Evolutionary conservation across 169 alveolate species (phyloP).

Genomic region (Plasmodium ovale): DNA sequence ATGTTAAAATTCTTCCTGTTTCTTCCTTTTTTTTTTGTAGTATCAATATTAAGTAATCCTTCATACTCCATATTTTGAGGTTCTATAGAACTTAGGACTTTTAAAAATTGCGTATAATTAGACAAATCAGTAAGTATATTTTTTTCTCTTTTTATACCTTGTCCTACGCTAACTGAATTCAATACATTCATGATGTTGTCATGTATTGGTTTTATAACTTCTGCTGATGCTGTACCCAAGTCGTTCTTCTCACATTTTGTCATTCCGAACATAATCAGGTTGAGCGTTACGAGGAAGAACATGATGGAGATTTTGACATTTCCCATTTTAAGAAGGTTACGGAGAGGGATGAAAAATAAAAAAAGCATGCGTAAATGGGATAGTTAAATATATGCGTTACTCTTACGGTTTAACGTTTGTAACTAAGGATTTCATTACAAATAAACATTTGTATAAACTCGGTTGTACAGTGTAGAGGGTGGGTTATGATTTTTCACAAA

Average conservation of each 20-base stretch:
- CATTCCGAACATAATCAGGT: neutral
- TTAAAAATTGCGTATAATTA: slow-evolving; percentile 35
- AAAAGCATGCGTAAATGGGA: neutral
- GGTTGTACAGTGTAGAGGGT: no score
- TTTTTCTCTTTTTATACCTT: slow-evolving; percentile 13
- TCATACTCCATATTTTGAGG: slow-evolving; percentile 10
- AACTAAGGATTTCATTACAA: no score
- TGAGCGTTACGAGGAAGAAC: neutral
- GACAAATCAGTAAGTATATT: slow-evolving; percentile 21
- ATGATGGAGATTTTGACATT: neutral
- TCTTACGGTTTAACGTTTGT: no score
- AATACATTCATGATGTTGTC: slow-evolving; percentile 37
- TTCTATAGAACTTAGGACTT: slow-evolving; percentile 10
- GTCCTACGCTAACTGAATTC: slow-evolving; percentile 22
- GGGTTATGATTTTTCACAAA: no score
- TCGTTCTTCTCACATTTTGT: neutral
- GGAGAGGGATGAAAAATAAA: neutral
- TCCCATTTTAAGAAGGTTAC: neutral
- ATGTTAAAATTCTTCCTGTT: slow-evolving; percentile 3
- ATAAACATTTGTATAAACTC: no score
- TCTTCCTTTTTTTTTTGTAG: slow-evolving; percentile 6
- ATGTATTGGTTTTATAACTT: neutral
- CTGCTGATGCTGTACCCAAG: neutral
- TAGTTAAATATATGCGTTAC: slow-evolving; percentile 8
- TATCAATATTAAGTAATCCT: slow-evolving; percentile 24